phyloP scores from a whole-genome alignment of 257 asterid species.

The Salvia miltiorrhiza region DNA sequence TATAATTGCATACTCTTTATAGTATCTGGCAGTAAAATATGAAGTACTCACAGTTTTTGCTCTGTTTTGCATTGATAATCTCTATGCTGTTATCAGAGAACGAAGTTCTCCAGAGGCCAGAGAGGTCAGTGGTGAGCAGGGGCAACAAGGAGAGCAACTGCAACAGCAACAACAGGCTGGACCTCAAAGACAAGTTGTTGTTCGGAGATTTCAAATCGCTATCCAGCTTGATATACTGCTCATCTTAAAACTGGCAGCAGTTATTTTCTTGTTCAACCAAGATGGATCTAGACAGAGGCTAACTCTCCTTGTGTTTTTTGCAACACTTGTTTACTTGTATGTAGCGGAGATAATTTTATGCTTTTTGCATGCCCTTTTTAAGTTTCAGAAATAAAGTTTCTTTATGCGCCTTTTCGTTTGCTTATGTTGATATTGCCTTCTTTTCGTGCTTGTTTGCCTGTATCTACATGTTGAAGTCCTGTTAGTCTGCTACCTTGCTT shows the following conservation, averaged over 20 bases:
- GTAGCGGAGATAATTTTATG: conserved; percentile 25
- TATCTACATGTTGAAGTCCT: not conserved
- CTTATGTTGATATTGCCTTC: not conserved
- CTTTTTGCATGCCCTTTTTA: not conserved
- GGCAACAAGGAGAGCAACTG: conserved; percentile 56
- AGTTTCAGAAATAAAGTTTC: not conserved
- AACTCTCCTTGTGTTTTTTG: conserved; percentile 73
- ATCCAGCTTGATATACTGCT: conserved; percentile 81
- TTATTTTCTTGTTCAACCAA: conserved; percentile 89
- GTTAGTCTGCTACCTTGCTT: not conserved
- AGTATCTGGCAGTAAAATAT: not conserved
- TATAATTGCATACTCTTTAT: not conserved
- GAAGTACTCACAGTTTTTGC: conserved; percentile 1
- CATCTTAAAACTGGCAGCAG: conserved; percentile 86
- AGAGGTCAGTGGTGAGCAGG: conserved; percentile 61
- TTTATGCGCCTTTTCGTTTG: not conserved
- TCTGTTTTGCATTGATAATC: conserved; percentile 10
- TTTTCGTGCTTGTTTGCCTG: not conserved
- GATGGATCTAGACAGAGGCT: conserved; percentile 93
- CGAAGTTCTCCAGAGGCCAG: conserved; percentile 52
- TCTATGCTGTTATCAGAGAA: conserved; percentile 39
- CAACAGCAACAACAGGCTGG: conserved; percentile 60
- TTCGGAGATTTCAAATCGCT: conserved; percentile 84
- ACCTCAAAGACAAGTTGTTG: conserved; percentile 70
- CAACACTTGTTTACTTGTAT: conserved; percentile 80